These are phyloP conservation scores for Pestalotiopsis sp. DNA, from an alignment of 2,329 filamentous ascomycete species.

Conservation along the genomic window DNA sequence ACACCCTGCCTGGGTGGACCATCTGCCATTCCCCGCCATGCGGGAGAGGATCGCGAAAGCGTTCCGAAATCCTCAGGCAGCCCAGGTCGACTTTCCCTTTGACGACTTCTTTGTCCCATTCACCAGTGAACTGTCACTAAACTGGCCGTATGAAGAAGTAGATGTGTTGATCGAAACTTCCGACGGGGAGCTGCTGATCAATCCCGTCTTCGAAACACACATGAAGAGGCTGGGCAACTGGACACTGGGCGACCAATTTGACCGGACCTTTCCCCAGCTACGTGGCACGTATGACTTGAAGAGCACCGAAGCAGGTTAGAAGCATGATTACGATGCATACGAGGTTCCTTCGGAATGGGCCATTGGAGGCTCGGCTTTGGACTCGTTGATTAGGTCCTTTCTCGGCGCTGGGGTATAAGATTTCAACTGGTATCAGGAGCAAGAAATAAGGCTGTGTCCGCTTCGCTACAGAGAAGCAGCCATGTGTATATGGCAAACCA, in stretches of 20 bases:
- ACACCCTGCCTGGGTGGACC: slow-evolving; percentile 83
- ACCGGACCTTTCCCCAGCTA: slow-evolving; percentile 63
- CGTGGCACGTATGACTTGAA: slow-evolving; percentile 45
- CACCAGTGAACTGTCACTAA: slow-evolving; percentile 74
- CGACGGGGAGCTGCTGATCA: slow-evolving; percentile 71
- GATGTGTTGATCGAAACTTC: slow-evolving; percentile 67
- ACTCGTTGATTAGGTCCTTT: no score
- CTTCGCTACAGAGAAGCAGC: not conserved
- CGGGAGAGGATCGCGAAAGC: slow-evolving; percentile 52
- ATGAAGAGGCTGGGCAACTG: slow-evolving; percentile 77
- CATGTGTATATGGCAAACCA: not conserved
- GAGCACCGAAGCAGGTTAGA: not conserved
- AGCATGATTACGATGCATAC: not conserved
- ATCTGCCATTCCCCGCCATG: slow-evolving; percentile 79
- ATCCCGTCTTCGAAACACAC: slow-evolving; percentile 85
- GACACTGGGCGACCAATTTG: slow-evolving; percentile 74
- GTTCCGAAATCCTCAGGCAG: slow-evolving; percentile 30
- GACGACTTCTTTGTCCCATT: slow-evolving; percentile 85
- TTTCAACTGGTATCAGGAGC: not conserved
- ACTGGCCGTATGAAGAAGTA: slow-evolving; percentile 81
- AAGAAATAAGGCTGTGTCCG: not conserved
- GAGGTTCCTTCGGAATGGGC: not conserved
- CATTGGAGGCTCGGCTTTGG: no score
- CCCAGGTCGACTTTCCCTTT: slow-evolving; percentile 58
- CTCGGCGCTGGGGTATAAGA: not conserved